Percentiles rank a stretch among this genome's conserved stretches.
Conservation (phyloP, 257 asterid species). For the Solanum chiquidenum region DNA sequence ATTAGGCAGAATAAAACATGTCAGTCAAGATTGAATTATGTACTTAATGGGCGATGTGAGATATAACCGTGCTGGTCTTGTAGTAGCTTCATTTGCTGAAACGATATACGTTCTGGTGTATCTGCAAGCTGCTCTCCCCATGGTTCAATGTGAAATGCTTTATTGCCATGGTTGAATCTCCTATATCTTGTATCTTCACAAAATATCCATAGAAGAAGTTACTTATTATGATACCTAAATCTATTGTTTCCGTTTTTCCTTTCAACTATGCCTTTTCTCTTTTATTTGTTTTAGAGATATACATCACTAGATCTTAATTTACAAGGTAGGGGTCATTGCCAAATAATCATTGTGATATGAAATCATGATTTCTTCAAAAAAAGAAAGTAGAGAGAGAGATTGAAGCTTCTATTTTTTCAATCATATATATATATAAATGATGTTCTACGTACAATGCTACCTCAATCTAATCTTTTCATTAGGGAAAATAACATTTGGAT, state of each 20-base stretch:
- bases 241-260: not conserved
- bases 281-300: not conserved
- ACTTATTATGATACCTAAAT: not conserved
- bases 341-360: not conserved
- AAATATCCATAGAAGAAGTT: not conserved
- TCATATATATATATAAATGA: not conserved
- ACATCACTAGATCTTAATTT: not conserved
- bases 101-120: not conserved
- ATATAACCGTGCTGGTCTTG: not conserved
- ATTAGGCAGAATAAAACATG: not conserved
- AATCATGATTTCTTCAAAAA: not conserved
- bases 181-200: not conserved
- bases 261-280: not conserved
- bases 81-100: not conserved
- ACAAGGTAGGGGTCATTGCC: not conserved
- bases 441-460: conserved; percentile 7
- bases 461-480: conserved; percentile 34
- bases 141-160: not conserved
- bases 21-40: not conserved
- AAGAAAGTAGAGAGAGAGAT: not conserved
- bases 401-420: not conserved
- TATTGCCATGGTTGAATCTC: not conserved
- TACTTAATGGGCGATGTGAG: not conserved
- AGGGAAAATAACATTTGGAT: conserved; percentile 42
- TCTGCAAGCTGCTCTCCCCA: not conserved